phyloP scores from a whole-genome alignment of 2,329 filamentous ascomycete species.

The Myriosclerotinia scirpicola region DNA sequence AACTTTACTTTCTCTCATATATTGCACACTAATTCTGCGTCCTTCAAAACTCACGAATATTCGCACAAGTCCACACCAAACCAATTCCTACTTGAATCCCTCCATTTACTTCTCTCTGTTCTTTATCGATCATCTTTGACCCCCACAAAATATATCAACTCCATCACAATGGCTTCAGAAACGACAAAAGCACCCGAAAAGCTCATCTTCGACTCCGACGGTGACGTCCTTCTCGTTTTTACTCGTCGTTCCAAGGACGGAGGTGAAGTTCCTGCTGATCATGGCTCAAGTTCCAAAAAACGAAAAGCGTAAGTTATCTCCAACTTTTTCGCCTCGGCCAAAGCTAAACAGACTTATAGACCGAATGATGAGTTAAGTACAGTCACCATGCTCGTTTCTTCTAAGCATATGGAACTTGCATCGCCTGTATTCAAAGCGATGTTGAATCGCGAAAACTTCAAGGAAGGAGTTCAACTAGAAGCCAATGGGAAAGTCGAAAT shows the following conservation, averaged over 20 bases:
- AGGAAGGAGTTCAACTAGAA: background rate
- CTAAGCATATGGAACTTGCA: conserved; percentile 10
- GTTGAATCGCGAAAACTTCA: background rate
- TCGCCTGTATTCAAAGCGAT: conserved; percentile 13
- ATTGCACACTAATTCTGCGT: background rate
- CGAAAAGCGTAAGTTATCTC: too few relatives aligned
- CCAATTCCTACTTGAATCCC: background rate
- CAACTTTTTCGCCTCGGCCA: too few relatives aligned
- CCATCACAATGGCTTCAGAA: background rate
- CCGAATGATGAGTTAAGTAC: too few relatives aligned
- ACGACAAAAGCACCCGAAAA: background rate
- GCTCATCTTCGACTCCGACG: background rate
- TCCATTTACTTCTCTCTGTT: too few relatives aligned
- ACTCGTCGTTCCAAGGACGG: background rate
- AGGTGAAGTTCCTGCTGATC: too few relatives aligned
- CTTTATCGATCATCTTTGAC: background rate
- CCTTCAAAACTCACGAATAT: background rate
- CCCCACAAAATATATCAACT: background rate
- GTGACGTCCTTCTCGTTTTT: background rate
- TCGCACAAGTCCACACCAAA: background rate
- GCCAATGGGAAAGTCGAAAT: background rate
- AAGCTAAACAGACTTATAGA: too few relatives aligned
- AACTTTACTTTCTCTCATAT: background rate
- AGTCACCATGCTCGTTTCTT: conserved; percentile 13
- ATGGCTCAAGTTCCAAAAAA: too few relatives aligned